Base-by-base conservation (phyloP, 2,329 filamentous ascomycete genomes). In the Aureobasidium melanogenum region DNA sequence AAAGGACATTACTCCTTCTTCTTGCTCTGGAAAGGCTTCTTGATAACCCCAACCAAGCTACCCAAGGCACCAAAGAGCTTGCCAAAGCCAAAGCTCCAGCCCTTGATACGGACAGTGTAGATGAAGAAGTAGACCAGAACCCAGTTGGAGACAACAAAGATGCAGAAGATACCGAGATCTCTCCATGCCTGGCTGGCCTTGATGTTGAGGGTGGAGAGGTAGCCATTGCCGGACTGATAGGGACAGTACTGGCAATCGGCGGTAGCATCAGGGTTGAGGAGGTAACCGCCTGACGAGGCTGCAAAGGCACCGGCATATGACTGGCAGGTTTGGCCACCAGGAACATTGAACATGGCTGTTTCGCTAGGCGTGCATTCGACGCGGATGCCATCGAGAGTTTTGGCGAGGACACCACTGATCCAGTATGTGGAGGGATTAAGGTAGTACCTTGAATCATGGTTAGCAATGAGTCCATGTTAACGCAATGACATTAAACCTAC, bases 101-200 rank as follows among this genome's bases (percentile, higher is more conserved):
- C 82, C 65, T 80, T 81, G 60, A 91, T 82, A 19, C 88, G 79
- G 7, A 89, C 85, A 2, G 84, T 87, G 73, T 87, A 91, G 61
- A 91, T 84, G 69, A 91, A 90, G 74, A 90, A 89, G 60, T 71
- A 71, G 0, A 90, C 86, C 59, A 91, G 72, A 43, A 80, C 75
- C 84, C 85, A 90, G 69, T 90, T 91, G 55, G 82, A 85, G 15
- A 88, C 75, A 57, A 83, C 84, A 70, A 90, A 91, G 1, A 82
- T 84, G 9, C 89, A 66, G 75, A 91, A 89, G 63, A 91, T 85
- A 8, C 86, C 88, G 66, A 90, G 88, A 70, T 86, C 78, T 46
- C 82, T 75, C 88, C 88, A 91, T 74, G 89, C 89, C 59, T 91
- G 80, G 22, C 69, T 72, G 0, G 76, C 72, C 5, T 76, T 69